A percentile compares a stretch with the other conserved stretches of the same genome.
These are phyloP conservation scores for Primulina huaijiensis DNA, from an alignment of 257 asterid genomes.

Conservation along the genomic window DNA sequence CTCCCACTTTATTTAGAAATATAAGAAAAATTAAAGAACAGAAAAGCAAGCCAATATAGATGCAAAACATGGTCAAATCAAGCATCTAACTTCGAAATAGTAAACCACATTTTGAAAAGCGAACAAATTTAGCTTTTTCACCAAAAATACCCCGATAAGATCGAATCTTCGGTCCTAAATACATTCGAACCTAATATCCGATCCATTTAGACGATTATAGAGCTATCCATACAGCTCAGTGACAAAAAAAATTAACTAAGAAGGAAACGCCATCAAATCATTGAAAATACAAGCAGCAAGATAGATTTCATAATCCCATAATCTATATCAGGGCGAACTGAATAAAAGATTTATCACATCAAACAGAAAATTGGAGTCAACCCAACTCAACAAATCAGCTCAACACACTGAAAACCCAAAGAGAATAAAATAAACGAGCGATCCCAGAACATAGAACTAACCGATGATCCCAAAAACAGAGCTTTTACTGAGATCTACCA, in stretches of 20 bases:
- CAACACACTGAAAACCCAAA: not conserved
- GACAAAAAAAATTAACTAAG: not conserved
- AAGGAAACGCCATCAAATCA: conserved; percentile 2
- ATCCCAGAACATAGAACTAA: conserved; percentile 18
- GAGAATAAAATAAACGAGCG: not conserved
- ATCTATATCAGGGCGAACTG: not conserved
- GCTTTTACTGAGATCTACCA: conserved; percentile 37
- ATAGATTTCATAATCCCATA: too few species aligned
- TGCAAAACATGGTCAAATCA: conserved; percentile 17
- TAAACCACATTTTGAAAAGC: conserved; percentile 10
- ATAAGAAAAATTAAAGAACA: too few species aligned
- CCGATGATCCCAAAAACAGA: conserved; percentile 29
- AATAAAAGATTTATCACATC: conserved; percentile 3
- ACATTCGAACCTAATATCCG: conserved; percentile 10
- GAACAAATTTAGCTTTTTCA: conserved; percentile 13
- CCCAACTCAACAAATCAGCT: conserved; percentile 24
- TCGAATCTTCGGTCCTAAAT: conserved; percentile 14
- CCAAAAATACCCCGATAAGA: conserved; percentile 11
- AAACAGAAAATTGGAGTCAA: conserved; percentile 33
- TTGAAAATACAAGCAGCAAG: not conserved
- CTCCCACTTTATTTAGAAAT: not conserved
- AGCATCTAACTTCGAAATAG: conserved; percentile 6
- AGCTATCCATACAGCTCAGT: not conserved
- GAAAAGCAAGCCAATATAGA: not conserved
- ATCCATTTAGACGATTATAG: not conserved